Conservation (phyloP, 176 grass and related monocot species). For the Otatea glauca region DNA sequence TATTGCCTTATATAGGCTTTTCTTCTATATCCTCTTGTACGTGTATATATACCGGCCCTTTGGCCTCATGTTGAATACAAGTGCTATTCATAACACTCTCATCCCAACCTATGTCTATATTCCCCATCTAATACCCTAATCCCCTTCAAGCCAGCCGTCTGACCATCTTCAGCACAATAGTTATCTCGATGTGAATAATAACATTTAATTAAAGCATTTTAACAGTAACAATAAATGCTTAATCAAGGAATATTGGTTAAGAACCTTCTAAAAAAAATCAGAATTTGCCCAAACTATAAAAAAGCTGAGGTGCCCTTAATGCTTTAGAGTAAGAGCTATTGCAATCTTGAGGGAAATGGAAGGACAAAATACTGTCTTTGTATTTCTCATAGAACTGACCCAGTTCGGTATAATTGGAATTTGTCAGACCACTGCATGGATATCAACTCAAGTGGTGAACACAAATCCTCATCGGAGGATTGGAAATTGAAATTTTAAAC, state of each 20-base stretch:
- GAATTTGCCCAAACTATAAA: slow-evolving; percentile 10
- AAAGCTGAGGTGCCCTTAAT: neutral
- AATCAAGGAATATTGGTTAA: neutral
- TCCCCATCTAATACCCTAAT: too few relatives aligned
- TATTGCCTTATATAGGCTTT: too few relatives aligned
- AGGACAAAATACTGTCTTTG: slow-evolving; percentile 40
- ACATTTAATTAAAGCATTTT: neutral
- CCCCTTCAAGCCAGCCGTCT: too few relatives aligned
- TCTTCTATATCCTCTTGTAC: too few relatives aligned
- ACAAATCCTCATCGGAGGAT: neutral
- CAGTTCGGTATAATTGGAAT: slow-evolving; percentile 59
- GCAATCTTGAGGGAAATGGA: neutral
- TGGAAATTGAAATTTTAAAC: neutral
- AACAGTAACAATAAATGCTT: neutral
- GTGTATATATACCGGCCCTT: too few relatives aligned
- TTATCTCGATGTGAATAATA: neutral
- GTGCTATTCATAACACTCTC: too few relatives aligned
- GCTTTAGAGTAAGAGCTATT: slow-evolving; percentile 3
- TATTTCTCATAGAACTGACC: slow-evolving; percentile 62
- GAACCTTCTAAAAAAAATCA: neutral
- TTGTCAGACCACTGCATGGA: slow-evolving; percentile 64
- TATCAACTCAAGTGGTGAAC: slow-evolving; percentile 18
- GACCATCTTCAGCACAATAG: too few relatives aligned
- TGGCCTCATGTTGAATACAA: too few relatives aligned
- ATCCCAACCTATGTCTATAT: too few relatives aligned